Evolutionary conservation across 345 rosid genomes (phyloP).

Genomic region (Barbarea vulgaris): DNA sequence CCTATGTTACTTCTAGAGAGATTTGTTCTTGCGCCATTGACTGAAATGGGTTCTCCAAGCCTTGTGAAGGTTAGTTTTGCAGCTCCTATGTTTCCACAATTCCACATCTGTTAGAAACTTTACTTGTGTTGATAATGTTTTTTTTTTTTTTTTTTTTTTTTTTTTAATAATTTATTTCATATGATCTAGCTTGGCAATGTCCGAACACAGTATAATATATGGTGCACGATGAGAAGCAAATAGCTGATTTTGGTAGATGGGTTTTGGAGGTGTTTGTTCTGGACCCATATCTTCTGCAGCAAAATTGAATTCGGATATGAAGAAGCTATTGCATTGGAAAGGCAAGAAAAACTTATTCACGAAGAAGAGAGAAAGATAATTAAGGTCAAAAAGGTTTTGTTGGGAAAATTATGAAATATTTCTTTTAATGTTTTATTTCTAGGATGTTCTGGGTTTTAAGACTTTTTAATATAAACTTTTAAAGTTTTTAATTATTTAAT

Average conservation of each 20-base stretch:
- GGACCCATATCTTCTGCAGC: slow-evolving; percentile 78
- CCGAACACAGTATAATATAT: slow-evolving; percentile 56
- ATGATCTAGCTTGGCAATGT: slow-evolving; percentile 63
- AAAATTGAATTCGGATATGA: slow-evolving; percentile 82
- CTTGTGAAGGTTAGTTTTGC: slow-evolving; percentile 62
- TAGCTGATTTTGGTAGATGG: slow-evolving; percentile 80
- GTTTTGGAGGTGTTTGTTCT: slow-evolving; percentile 84
- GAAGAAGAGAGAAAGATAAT: slow-evolving; percentile 57
- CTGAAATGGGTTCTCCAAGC: slow-evolving; percentile 66
- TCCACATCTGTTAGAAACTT: no score
- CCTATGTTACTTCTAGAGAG: slow-evolving; percentile 67
- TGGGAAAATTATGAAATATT: not conserved
- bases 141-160: not conserved
- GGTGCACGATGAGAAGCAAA: slow-evolving; percentile 79
- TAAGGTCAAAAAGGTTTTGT: not conserved
- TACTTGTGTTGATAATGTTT: not conserved
- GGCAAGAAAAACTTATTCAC: slow-evolving; percentile 87
- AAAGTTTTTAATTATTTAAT: not conserved
- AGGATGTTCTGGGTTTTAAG: not conserved
- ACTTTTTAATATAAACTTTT: not conserved
- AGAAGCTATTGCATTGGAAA: slow-evolving; percentile 83
- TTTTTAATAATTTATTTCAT: not conserved
- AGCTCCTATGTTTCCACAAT: not conserved
- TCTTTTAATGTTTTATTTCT: not conserved
- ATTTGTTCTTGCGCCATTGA: slow-evolving; percentile 78